phyloP scores from a whole-genome alignment of 1,284 basidiomycete species.

The Trichosporon faecale region DNA sequence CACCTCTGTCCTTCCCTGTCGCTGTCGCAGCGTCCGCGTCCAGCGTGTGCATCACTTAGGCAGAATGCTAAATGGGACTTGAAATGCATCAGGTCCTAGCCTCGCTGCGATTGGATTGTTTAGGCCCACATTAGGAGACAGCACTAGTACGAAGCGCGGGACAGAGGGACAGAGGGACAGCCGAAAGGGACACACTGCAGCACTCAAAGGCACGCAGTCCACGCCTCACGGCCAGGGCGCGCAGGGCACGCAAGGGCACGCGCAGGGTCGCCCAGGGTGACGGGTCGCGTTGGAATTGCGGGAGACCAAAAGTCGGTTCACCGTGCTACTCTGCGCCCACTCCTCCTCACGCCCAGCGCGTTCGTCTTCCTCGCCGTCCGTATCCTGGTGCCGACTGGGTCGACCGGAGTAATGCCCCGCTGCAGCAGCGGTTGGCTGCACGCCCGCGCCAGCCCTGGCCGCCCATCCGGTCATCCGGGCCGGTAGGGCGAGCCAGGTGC shows the following conservation, averaged over 20 bases:
- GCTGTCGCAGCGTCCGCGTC: background rate
- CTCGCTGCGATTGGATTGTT: background rate
- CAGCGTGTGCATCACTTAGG: background rate
- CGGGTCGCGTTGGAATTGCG: slow-evolving; percentile 10
- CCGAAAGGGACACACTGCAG: background rate
- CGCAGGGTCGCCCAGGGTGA: background rate
- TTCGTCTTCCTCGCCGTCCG: no score
- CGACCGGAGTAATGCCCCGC: background rate
- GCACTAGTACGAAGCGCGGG: background rate
- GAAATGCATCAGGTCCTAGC: background rate
- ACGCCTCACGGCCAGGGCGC: background rate
- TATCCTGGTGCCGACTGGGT: background rate
- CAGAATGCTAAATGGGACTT: background rate
- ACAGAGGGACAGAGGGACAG: no score
- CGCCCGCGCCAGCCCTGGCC: background rate
- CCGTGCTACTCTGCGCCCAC: no score
- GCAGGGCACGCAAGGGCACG: background rate
- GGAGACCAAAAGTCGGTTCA: slow-evolving; percentile 7
- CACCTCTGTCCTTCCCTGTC: no score
- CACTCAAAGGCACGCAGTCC: background rate
- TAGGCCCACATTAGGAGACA: background rate
- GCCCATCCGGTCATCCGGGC: background rate
- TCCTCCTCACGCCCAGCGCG: background rate
- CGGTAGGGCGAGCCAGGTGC: background rate
- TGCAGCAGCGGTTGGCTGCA: background rate